Conservation (phyloP, 2,329 filamentous ascomycete species). For the Calonectria henricotiae region DNA sequence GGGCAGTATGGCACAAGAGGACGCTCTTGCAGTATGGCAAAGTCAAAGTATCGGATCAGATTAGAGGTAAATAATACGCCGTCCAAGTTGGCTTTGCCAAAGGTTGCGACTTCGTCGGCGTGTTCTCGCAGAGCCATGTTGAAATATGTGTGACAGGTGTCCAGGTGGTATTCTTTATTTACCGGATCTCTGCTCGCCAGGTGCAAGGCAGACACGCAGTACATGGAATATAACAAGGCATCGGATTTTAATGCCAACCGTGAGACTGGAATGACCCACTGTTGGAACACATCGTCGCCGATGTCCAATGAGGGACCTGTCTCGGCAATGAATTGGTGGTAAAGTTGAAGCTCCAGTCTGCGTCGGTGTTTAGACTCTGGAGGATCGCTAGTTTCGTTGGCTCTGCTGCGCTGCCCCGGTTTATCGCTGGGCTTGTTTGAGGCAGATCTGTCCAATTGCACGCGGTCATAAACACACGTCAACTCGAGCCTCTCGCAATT, state of each 20-base stretch:
- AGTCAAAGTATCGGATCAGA: conserved; percentile 26
- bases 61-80: conserved; percentile 12
- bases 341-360: conserved; percentile 31
- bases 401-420: conserved; percentile 1
- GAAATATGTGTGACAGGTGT: conserved; percentile 24
- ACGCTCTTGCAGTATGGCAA: conserved; percentile 23
- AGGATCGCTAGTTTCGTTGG: conserved; percentile 17
- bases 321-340: conserved; percentile 25
- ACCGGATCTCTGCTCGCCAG: not conserved
- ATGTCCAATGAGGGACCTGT: conserved; percentile 25
- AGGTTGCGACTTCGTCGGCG: conserved; percentile 20
- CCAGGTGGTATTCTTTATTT: conserved; percentile 24
- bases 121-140: conserved; percentile 32
- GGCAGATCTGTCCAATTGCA: not conserved
- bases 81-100: conserved; percentile 25
- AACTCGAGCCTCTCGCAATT: conserved; percentile 27
- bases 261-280: conserved; percentile 7
- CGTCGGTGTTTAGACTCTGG: conserved; percentile 32
- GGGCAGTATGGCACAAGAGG: conserved; percentile 22
- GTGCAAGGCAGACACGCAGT: conserved; percentile 29
- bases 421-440: conserved; percentile 2
- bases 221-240: conserved; percentile 28
- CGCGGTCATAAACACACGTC: conserved; percentile 33
- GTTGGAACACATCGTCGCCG: not conserved
- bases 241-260: conserved; percentile 19